Conservation (phyloP, 495 filamentous ascomycete species). For the Trichocladium antarcticum region DNA sequence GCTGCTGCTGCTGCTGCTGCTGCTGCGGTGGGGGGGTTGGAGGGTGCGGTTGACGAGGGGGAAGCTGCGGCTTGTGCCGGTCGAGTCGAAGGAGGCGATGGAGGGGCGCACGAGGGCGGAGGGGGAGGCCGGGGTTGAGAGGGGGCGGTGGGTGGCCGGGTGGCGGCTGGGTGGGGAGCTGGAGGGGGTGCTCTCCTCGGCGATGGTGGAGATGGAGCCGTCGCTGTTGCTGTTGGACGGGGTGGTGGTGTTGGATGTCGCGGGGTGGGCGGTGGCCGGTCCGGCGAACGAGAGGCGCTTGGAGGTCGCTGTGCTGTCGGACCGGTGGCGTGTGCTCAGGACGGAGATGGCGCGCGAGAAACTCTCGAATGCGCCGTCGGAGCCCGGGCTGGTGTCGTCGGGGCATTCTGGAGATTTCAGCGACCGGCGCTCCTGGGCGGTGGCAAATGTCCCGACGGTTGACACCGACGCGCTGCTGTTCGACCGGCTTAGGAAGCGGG, state of each 20-base stretch:
- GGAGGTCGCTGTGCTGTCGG: constrained; percentile 20
- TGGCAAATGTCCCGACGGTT: constrained; percentile 72
- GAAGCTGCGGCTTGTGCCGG: constrained; percentile 42
- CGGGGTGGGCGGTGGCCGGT: neutral
- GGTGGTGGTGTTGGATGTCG: constrained; percentile 10
- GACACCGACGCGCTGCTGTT: constrained; percentile 60
- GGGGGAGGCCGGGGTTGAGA: constrained; percentile 22
- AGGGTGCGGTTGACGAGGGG: constrained; percentile 40
- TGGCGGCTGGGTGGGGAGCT: constrained; percentile 14
- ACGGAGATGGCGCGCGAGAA: constrained; percentile 18
- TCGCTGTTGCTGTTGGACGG: constrained; percentile 19
- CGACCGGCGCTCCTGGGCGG: constrained; percentile 56
- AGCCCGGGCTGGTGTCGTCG: constrained; percentile 2
- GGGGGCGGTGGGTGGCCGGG: constrained; percentile 28
- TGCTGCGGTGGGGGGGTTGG: constrained; percentile 6
- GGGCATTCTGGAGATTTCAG: constrained; percentile 19
- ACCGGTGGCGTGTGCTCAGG: constrained; percentile 19
- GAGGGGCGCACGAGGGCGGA: constrained; percentile 36
- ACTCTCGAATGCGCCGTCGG: constrained; percentile 1
- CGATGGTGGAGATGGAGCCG: constrained; percentile 25
- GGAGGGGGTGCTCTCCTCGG: constrained; percentile 14
- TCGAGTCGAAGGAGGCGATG: constrained; percentile 39
- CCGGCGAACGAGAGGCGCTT: constrained; percentile 22
- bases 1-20: neutral
- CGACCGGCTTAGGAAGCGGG: constrained; percentile 26